Evolutionary conservation across 1,284 basidiomycete species (phyloP).

Genomic region (Apiotrichum sp.): DNA sequence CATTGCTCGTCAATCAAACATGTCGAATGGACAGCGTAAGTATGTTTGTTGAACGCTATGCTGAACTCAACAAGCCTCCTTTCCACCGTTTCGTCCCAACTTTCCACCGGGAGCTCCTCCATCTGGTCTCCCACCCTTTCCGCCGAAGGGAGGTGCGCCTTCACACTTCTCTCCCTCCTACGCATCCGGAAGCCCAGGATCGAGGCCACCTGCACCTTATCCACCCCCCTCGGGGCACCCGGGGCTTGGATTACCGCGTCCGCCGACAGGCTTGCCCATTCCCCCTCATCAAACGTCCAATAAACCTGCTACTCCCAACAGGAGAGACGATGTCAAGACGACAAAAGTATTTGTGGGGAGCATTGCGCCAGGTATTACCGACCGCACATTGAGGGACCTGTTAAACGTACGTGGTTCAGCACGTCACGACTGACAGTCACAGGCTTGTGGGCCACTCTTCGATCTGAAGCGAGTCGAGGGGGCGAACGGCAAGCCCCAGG

Average conservation of each 20-base stretch:
- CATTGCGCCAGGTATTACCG: constrained; percentile 85
- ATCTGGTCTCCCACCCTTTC: constrained; percentile 12
- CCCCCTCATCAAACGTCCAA: neutral
- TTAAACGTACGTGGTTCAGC: constrained; percentile 57
- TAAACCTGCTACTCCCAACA: constrained; percentile 3
- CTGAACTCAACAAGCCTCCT: constrained; percentile 4
- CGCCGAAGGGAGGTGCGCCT: constrained; percentile 10
- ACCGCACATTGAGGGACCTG: constrained; percentile 65
- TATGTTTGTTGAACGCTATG: neutral
- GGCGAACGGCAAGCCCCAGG: constrained; percentile 83
- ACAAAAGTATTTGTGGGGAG: constrained; percentile 82
- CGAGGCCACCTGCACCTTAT: constrained; percentile 24
- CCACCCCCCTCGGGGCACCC: constrained; percentile 21
- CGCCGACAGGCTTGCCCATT: neutral
- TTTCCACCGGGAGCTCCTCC: constrained; percentile 22
- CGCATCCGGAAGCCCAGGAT: neutral
- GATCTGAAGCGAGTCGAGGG: constrained; percentile 86
- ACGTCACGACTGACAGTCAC: neutral
- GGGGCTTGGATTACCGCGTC: constrained; percentile 8
- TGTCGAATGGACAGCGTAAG: constrained; percentile 13
- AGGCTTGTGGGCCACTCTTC: constrained; percentile 81
- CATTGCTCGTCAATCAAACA: neutral
- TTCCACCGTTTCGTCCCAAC: constrained; percentile 32
- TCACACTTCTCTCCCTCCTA: constrained; percentile 1
- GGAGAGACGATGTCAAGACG: constrained; percentile 44